Conservation (phyloP, 768 basidiomycete genomes). For the Trametes cubensis region DNA sequence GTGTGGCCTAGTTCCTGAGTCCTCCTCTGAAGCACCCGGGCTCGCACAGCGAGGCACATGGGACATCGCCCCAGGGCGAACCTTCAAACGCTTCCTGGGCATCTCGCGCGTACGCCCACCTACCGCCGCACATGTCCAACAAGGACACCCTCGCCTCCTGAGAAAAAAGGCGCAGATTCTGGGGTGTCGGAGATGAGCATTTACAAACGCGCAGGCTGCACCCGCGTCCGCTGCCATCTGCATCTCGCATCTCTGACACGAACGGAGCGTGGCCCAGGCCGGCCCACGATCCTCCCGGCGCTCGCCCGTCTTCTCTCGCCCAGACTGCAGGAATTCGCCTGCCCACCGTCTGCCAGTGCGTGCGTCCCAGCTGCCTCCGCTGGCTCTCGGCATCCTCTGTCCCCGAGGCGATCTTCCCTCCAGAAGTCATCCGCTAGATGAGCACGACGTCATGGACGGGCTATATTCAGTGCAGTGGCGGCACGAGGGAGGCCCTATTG, state of each 20-base stretch:
- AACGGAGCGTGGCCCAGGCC: neutral
- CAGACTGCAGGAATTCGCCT: neutral
- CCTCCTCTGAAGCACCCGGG: neutral
- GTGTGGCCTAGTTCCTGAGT: slow-evolving; percentile 1
- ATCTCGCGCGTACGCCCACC: neutral
- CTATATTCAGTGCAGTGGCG: too few species aligned
- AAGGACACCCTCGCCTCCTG: neutral
- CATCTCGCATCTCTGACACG: neutral
- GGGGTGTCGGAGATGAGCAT: neutral
- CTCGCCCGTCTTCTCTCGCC: neutral
- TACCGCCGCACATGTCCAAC: slow-evolving; percentile 9
- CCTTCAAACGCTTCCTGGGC: neutral
- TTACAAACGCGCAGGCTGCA: too few species aligned
- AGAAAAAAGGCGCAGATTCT: neutral
- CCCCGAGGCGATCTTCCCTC: neutral
- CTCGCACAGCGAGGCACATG: neutral
- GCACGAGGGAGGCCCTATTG: too few species aligned
- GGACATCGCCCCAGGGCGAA: neutral
- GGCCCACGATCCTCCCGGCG: neutral
- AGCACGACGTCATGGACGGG: too few species aligned
- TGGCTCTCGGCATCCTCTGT: neutral
- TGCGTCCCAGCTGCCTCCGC: neutral
- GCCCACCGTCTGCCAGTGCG: neutral
- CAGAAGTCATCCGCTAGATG: too few species aligned
- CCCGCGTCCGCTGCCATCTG: too few species aligned